These are phyloP conservation scores for Brassica hybrid DNA, from an alignment of 441 rosid genomes.

Conservation along the genomic window DNA sequence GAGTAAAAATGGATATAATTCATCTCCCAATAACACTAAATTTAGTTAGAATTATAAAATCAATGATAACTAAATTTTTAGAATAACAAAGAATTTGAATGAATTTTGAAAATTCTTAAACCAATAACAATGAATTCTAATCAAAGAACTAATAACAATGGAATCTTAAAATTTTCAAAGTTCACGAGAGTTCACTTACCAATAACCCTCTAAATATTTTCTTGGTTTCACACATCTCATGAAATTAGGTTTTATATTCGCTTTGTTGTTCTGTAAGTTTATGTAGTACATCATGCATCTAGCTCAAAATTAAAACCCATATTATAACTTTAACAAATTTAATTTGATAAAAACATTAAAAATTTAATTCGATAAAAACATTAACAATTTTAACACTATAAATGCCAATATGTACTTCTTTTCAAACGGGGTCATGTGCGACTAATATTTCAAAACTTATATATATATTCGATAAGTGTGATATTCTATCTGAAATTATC, in stretches of 20 bases:
- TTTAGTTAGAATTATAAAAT: no score
- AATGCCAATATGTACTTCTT: conserved; percentile 23
- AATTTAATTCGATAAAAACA: neutral
- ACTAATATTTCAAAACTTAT: conserved; percentile 5
- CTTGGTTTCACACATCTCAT: neutral
- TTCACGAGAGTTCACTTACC: no score
- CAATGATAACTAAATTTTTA: no score
- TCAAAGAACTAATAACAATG: no score
- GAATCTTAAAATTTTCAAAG: no score
- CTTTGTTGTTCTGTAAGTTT: neutral
- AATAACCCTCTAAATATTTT: neutral
- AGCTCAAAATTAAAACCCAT: neutral
- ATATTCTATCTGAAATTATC: no score
- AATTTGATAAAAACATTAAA: neutral
- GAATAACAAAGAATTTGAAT: no score
- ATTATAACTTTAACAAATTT: no score
- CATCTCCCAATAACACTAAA: no score
- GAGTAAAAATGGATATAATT: no score
- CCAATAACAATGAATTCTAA: no score
- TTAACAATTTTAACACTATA: neutral
- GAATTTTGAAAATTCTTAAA: no score
- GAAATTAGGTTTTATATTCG: neutral
- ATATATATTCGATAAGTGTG: conserved; percentile 19
- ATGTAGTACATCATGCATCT: neutral
- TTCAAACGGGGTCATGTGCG: conserved; percentile 17